A percentile compares a stretch with the other conserved stretches of the same genome.
Conservation (phyloP, 73 alveolate genomes). For the Tetrahymena malaccensis region DNA sequence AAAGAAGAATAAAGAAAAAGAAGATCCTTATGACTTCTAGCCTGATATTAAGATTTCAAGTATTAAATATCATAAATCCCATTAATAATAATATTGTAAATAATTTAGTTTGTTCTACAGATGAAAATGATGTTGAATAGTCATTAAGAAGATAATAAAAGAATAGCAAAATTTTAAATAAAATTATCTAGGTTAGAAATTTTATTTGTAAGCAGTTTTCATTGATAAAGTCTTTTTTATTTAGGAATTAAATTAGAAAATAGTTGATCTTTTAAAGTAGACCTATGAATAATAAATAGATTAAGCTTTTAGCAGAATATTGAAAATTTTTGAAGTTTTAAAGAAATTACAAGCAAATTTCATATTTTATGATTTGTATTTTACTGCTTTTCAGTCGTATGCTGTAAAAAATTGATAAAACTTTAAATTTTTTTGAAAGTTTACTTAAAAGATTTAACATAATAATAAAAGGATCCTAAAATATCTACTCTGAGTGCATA, state of each 20-base stretch:
- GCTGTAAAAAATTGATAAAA: not conserved
- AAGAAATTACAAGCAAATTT: not conserved
- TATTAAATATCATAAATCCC: not conserved
- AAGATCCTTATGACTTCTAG: not conserved
- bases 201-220: not conserved
- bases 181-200: not conserved
- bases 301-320: not conserved
- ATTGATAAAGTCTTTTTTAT: not conserved
- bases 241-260: not conserved
- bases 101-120: not conserved
- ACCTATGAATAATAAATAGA: not conserved
- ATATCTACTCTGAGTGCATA: not conserved
- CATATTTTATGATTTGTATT: not conserved
- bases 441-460: not conserved
- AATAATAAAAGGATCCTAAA: not conserved
- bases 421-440: not conserved
- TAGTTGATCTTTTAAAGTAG: not conserved
- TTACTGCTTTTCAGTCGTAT: not conserved
- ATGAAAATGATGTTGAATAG: not conserved
- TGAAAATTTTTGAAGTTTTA: not conserved
- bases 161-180: not conserved
- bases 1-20: not conserved
- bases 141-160: not conserved
- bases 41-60: not conserved
- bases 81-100: not conserved